These are phyloP conservation scores for Petunia axillaris DNA, from an alignment of 257 asterid genomes.

Conservation along the genomic window DNA sequence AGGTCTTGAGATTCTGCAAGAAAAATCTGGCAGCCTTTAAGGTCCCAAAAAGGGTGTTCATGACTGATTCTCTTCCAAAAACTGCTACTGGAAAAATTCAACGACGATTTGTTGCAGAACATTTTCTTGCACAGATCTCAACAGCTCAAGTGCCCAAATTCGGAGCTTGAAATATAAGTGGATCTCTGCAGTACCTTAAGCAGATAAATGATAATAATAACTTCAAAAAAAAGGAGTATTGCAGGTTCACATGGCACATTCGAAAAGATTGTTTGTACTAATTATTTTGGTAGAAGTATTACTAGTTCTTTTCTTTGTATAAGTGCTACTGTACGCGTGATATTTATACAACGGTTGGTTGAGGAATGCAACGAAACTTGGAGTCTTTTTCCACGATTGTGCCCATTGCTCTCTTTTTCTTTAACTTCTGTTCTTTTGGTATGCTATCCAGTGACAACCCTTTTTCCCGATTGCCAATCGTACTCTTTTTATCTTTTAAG, in stretches of 20 bases:
- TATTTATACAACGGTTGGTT: neutral
- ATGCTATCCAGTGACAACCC: no score
- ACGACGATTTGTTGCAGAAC: constrained; percentile 79
- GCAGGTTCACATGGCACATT: no score
- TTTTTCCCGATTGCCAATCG: no score
- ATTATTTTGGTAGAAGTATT: neutral
- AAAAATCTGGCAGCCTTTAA: constrained; percentile 86
- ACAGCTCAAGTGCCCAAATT: constrained; percentile 80
- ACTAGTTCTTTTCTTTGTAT: neutral
- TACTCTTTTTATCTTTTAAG: no score
- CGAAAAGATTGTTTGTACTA: no score
- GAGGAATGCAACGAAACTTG: no score
- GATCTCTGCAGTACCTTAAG: neutral
- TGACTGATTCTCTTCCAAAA: constrained; percentile 80
- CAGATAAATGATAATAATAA: neutral
- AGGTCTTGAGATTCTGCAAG: constrained; percentile 72
- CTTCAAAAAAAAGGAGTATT: no score
- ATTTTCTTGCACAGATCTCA: constrained; percentile 84
- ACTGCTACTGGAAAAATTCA: constrained; percentile 95
- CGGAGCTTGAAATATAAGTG: constrained; percentile 58
- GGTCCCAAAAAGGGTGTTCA: constrained; percentile 93
- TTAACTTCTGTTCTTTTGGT: no score
- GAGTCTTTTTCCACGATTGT: no score
- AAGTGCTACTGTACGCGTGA: neutral
- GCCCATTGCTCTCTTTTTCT: no score